Evolutionary conservation across 2,329 filamentous ascomycete species (phyloP), one percentile per base, ranked within the genome.

Genomic region (Xylariaceae sp.): DNA sequence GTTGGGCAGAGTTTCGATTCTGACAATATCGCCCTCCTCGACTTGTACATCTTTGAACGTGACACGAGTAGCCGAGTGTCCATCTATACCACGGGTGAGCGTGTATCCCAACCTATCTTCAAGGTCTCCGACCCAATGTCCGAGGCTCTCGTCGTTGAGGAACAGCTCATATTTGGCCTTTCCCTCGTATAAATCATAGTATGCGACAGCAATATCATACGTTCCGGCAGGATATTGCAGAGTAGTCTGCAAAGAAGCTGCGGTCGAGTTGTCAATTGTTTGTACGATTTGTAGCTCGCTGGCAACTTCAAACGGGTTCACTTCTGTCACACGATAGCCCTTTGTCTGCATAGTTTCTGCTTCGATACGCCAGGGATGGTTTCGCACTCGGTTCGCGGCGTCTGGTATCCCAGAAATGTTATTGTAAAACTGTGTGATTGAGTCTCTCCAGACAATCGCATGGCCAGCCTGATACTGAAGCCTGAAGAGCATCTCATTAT

Each of bases 401-500:
- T 89, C 86, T 0, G 78, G 64, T 41, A 89, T 87, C 2, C 76
- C 73, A 0, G 83, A 84, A 36, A 82, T 67, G 63, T 81, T 84
- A 63, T 73, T 61, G 68, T 87, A 89, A 69, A 86, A 89, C 50
- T 81, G 72, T 60, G 72, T 81, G 69, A 89, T 81, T 1, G 82
- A 76, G 61, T 89, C 86, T 13, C 86, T 76, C 86, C 87, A 90
- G 14, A 88, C 81, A 16, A 89, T 74, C 0, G 84, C 76, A 67
- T 89, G 87, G 0, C 86, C 86, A 0, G 86, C 82, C 66, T 89
- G 86, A 64, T 83, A 89, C 1, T 70, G 70, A 11, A 87, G 76
- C 2, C 81, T 77, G 68, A 79, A 83, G 1, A 81, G 71, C 33
- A 81, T 75, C 43, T 87, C 75, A 5, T 81, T 71, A 64, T 75